Conservation (phyloP, 176 grass and related monocot species). For the Carex kokanica region DNA sequence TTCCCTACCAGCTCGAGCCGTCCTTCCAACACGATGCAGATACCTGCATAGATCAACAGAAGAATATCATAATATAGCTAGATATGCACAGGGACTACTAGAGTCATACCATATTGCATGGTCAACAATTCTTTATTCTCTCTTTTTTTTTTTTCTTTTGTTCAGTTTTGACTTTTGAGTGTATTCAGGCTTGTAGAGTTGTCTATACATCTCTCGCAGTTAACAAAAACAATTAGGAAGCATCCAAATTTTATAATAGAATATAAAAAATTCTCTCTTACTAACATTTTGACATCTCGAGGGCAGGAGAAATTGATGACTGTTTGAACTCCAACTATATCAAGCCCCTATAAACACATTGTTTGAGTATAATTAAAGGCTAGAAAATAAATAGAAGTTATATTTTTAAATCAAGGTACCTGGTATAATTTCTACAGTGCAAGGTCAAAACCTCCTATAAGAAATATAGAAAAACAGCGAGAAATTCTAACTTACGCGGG, state of each 20-base stretch:
- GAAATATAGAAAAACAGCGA: background rate
- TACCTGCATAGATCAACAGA: slow-evolving; percentile 52
- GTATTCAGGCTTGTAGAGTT: background rate
- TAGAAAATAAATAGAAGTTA: slow-evolving; percentile 1
- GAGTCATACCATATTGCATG: background rate
- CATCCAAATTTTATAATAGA: background rate
- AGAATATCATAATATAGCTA: background rate
- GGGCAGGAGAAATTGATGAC: slow-evolving; percentile 97
- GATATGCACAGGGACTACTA: background rate
- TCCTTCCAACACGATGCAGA: slow-evolving; percentile 92
- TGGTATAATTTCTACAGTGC: background rate
- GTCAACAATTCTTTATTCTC: background rate
- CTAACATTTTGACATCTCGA: slow-evolving; percentile 82
- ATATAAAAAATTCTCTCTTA: background rate
- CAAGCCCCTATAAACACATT: slow-evolving; percentile 66
- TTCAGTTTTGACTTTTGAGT: background rate
- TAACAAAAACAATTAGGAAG: background rate
- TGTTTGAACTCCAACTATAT: slow-evolving; percentile 90
- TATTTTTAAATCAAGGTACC: slow-evolving; percentile 9
- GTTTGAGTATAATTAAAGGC: background rate
- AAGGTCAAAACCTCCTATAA: background rate
- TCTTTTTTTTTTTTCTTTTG: slow-evolving; percentile 3
- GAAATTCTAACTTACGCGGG: slow-evolving; percentile 74
- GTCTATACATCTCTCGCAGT: background rate
- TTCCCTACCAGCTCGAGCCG: slow-evolving; percentile 82